Evolutionary conservation across 1,284 basidiomycete genomes (phyloP), one percentile per base, ranked within the genome.

Genomic region (Fomitopsis betulina): DNA sequence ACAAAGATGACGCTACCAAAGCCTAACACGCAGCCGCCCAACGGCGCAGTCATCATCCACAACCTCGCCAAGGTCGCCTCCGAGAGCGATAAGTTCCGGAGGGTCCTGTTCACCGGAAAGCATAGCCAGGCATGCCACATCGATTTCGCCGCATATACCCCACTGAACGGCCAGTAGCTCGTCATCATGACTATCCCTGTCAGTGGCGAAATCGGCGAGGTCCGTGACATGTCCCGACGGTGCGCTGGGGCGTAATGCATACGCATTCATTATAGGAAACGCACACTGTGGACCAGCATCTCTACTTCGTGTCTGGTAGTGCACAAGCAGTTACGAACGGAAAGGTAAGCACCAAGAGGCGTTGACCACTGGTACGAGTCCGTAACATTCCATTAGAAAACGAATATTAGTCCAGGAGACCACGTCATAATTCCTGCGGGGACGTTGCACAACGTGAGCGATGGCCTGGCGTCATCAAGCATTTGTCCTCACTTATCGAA

Each of bases 111-210:
- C 66, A 71, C 70, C 2, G 70, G 70, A 6, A 57, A 63, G 13
- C 68, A 69, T 58, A 71, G 70, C 54, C 70, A 71, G 64, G 69
- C 68, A n/a, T 12, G 10, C 17, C 21, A 25, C 12, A 17, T 56
- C 33, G 15, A 12, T 47, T 30, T 19, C 9, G 21, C 13, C 32
- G 40, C 55, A 37, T 33, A 56, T 33, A 53, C 19, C 33, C n/a
- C 3, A 32, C 49, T 49, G 25, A 21, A 40, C 38, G 5, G 40
- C 23, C 7, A 21, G 4, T 37, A 68, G 68, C 55, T 71, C 17
- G 70, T 71, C 33, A 67, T 71, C 56, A 71, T 71, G 70, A 69
- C 70, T 5, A 63, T 70, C 21, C 69, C 69, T 21, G 65, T 69
- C 21, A 63, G 63, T n/a, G 68, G 65, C 15, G 68, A 70, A 49